Evolutionary conservation across 371 early-diverging fungal genomes (phyloP).

Genomic region (Mortierella sp.): DNA sequence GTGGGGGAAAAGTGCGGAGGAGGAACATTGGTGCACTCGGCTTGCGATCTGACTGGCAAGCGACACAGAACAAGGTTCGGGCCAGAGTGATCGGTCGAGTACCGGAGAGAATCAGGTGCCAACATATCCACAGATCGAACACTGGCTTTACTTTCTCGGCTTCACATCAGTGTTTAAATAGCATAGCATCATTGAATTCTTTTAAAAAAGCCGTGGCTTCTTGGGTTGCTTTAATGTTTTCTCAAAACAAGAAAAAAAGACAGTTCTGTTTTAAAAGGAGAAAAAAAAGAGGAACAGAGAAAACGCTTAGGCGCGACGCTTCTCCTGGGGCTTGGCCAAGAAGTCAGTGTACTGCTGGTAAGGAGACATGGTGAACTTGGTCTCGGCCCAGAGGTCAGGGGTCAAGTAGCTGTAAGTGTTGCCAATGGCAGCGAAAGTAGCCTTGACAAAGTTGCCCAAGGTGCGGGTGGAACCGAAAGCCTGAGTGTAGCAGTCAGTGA

Average conservation of each 20-base stretch:
- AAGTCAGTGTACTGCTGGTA: constrained; percentile 95
- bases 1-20: no score
- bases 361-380: constrained; percentile 88
- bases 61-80: constrained; percentile 7
- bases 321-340: constrained; percentile 69
- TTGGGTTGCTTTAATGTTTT: constrained; percentile 2
- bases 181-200: no score
- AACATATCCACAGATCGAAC: no score
- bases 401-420: constrained; percentile 98
- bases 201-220: not conserved
- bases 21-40: constrained; percentile 3
- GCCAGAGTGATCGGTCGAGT: not conserved
- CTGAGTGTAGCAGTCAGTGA: constrained; percentile 98
- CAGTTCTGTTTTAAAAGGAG: not conserved
- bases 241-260: constrained; percentile 12
- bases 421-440: constrained; percentile 98
- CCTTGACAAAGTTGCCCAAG: constrained; percentile 99
- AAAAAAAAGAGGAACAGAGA: constrained; percentile 3
- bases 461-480: constrained; percentile 94
- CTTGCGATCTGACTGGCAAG: constrained; percentile 24
- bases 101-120: no score
- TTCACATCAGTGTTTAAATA: no score
- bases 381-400: constrained; percentile 97
- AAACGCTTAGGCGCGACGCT: constrained; percentile 46
- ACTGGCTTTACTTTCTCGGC: no score